Percentiles rank a stretch among this genome's conserved stretches.
These are phyloP conservation scores for Phragmites australis DNA, from an alignment of 176 grass and related monocot species.

Conservation along the genomic window DNA sequence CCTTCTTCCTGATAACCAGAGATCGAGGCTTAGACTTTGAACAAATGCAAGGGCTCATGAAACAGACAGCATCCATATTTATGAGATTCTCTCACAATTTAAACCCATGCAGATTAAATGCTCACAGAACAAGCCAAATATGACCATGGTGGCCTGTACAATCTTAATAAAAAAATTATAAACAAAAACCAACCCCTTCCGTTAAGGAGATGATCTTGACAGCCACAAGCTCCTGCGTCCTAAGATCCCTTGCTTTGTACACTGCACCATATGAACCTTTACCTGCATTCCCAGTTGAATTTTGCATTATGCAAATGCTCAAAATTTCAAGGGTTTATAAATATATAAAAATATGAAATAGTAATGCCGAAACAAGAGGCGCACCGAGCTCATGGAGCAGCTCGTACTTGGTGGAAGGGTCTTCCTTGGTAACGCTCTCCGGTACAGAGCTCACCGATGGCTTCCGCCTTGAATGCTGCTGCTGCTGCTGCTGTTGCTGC, in stretches of 20 bases:
- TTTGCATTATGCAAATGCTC: conserved; percentile 39
- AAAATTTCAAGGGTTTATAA: conserved; percentile 18
- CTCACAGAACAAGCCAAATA: conserved; percentile 29
- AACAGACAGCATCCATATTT: conserved; percentile 32
- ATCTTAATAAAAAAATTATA: conserved; percentile 8
- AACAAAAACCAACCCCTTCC: conserved; percentile 77
- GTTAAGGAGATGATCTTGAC: conserved; percentile 97
- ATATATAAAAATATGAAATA: conserved; percentile 12
- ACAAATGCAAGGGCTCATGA: conserved; percentile 28
- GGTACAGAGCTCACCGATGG: conserved; percentile 81
- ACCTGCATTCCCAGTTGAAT: conserved; percentile 55
- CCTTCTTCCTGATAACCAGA: conserved; percentile 84
- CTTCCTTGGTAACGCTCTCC: conserved; percentile 77
- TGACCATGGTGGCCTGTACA: background rate
- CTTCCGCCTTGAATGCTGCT: conserved; percentile 66
- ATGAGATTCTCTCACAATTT: background rate
- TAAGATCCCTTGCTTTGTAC: conserved; percentile 98
- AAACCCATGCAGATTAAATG: conserved; percentile 28
- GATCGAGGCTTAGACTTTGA: conserved; percentile 12
- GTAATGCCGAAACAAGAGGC: conserved; percentile 40
- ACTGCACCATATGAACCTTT: conserved; percentile 99
- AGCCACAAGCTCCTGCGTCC: conserved; percentile 94
- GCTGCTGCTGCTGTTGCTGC: conserved; percentile 55
- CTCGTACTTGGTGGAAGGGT: conserved; percentile 95
- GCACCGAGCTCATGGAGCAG: conserved; percentile 96